Conservation (phyloP, 768 basidiomycete species). For the Antrodiella citrinella region DNA sequence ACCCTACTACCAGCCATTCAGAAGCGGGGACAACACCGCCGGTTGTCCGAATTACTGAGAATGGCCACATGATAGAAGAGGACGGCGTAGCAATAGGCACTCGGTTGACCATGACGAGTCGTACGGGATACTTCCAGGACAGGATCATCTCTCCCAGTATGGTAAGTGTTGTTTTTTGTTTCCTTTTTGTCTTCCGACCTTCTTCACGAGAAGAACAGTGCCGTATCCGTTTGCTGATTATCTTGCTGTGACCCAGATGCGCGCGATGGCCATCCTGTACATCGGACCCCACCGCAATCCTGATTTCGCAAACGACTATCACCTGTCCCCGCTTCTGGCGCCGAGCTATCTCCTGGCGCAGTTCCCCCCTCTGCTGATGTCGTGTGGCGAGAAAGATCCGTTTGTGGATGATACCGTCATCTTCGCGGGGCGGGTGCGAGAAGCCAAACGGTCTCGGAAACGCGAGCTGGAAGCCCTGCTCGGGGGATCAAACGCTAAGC, state of each 20-base stretch:
- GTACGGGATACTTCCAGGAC: slow-evolving; percentile 91
- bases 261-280: slow-evolving; percentile 97
- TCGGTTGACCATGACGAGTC: slow-evolving; percentile 88
- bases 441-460: slow-evolving; percentile 84
- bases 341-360: slow-evolving; percentile 78
- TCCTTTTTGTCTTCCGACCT: neutral
- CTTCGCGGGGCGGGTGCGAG: slow-evolving; percentile 89
- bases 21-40: neutral
- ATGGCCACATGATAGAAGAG: neutral
- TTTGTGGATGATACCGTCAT: slow-evolving; percentile 98
- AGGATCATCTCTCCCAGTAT: slow-evolving; percentile 91
- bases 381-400: slow-evolving; percentile 90
- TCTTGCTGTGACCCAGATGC: slow-evolving; percentile 61
- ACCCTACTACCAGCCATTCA: slow-evolving; percentile 13
- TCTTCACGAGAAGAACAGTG: neutral
- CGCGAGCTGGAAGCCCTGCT: slow-evolving; percentile 58
- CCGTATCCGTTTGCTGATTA: neutral
- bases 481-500: slow-evolving; percentile 52
- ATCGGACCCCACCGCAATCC: slow-evolving; percentile 92
- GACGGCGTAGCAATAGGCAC: slow-evolving; percentile 62
- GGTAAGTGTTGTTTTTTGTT: slow-evolving; percentile 44
- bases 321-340: slow-evolving; percentile 90
- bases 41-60: slow-evolving; percentile 1
- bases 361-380: slow-evolving; percentile 90
- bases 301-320: slow-evolving; percentile 91